Evolutionary conservation across 2,329 filamentous ascomycete genomes (phyloP).

Genomic region (Tolypocladium guangdongense): DNA sequence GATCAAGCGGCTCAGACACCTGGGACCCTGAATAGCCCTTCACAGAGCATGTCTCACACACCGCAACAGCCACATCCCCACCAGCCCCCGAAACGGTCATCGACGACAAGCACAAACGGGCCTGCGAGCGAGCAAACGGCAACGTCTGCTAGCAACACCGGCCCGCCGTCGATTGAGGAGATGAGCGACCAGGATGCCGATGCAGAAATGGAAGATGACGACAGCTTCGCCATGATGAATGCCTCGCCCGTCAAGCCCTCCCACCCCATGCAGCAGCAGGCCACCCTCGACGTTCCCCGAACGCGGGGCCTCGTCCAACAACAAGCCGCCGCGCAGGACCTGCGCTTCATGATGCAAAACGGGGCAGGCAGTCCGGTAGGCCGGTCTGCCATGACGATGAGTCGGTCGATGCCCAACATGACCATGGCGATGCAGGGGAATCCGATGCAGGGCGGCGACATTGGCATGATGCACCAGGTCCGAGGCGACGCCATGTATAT

Average conservation of each 20-base stretch:
- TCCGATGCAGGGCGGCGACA: constrained; percentile 29
- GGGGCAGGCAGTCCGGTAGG: constrained; percentile 23
- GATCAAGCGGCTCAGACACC: constrained; percentile 21
- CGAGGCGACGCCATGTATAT: constrained; percentile 41
- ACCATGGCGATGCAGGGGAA: constrained; percentile 28
- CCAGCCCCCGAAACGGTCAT: constrained; percentile 16
- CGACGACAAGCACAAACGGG: constrained; percentile 24
- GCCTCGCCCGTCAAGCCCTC: constrained; percentile 26
- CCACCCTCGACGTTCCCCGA: constrained; percentile 32
- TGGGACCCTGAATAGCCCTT: constrained; percentile 9
- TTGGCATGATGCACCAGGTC: constrained; percentile 35
- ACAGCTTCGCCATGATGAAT: constrained; percentile 40
- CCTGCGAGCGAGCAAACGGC: constrained; percentile 22
- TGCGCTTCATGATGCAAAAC: constrained; percentile 32
- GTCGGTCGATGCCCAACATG: constrained; percentile 35
- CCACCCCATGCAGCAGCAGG: constrained; percentile 27
- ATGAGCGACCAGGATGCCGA: constrained; percentile 33
- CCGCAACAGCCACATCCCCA: constrained; percentile 11
- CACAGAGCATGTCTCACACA: constrained; percentile 12
- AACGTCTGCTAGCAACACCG: constrained; percentile 21
- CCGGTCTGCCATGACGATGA: constrained; percentile 27
- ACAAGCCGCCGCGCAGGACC: constrained; percentile 17
- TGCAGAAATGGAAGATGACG: constrained; percentile 48
- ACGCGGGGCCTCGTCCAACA: constrained; percentile 27
- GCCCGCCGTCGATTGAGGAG: constrained; percentile 31